These are phyloP conservation scores for Mortierella antarctica DNA, from an alignment of 192 early-diverging fungal genomes.

Conservation along the genomic window DNA sequence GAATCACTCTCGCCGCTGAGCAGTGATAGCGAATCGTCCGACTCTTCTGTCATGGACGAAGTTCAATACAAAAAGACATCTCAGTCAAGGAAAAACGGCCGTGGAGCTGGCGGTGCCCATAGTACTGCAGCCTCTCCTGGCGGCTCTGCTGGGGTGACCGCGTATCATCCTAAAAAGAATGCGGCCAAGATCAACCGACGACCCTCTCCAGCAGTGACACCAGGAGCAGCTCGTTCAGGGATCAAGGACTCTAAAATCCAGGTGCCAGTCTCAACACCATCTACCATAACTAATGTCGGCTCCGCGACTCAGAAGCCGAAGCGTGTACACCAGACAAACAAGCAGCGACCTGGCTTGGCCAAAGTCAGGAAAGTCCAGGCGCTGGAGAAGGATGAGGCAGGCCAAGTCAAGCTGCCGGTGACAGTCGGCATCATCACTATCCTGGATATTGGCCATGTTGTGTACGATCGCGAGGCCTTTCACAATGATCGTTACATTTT, in stretches of 20 bases:
- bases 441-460: conserved; percentile 74
- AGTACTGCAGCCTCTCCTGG: neutral
- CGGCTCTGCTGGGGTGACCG: neutral
- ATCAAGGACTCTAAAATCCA: conserved; percentile 10
- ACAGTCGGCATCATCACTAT: conserved; percentile 84
- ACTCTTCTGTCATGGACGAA: conserved; percentile 19
- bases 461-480: conserved; percentile 79
- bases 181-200: neutral
- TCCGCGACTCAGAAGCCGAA: conserved; percentile 43
- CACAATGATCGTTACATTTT: conserved; percentile 94
- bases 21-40: conserved; percentile 30
- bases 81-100: conserved; percentile 4
- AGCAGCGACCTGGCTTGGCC: conserved; percentile 14
- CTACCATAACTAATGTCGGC: conserved; percentile 48
- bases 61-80: conserved; percentile 1
- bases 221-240: neutral
- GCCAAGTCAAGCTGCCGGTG: conserved; percentile 80
- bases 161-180: conserved; percentile 21
- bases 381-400: conserved; percentile 67
- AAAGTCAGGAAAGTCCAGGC: conserved; percentile 25
- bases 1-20: conserved; percentile 21
- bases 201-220: neutral
- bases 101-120: neutral
- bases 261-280: conserved; percentile 11
- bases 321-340: conserved; percentile 42